Evolutionary conservation across 192 early-diverging fungal genomes (phyloP).

Genomic region (Rhizoclosmatium globosum): DNA sequence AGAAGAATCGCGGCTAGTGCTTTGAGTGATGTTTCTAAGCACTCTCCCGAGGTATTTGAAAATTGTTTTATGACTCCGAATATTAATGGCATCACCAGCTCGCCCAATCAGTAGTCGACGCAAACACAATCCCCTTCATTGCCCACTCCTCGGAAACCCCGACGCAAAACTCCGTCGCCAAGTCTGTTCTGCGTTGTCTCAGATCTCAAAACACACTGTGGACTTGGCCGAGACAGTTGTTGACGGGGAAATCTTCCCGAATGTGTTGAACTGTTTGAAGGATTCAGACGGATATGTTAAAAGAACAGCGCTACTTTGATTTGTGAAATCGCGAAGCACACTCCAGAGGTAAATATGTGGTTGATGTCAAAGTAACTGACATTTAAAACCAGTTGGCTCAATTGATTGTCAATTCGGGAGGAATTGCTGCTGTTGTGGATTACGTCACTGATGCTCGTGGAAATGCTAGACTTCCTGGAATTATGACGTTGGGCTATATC

Average conservation of each 20-base stretch:
- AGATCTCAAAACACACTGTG: conserved; percentile 66
- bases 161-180: conserved; percentile 66
- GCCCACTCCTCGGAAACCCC: conserved; percentile 57
- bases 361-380: background rate
- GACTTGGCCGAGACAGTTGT: conserved; percentile 68
- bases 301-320: conserved; percentile 64
- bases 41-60: conserved; percentile 60
- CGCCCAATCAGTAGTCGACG: conserved; percentile 67
- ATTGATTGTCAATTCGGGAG: conserved; percentile 67
- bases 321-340: conserved; percentile 70
- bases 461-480: conserved; percentile 61
- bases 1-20: conserved; percentile 64
- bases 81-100: conserved; percentile 39
- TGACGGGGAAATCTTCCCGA: conserved; percentile 65
- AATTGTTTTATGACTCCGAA: background rate
- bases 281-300: conserved; percentile 59
- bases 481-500: conserved; percentile 69
- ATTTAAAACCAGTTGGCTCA: conserved; percentile 53
- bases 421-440: conserved; percentile 64
- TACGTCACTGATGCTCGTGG: conserved; percentile 61
- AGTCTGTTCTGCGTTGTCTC: conserved; percentile 62
- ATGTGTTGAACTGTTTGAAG: conserved; percentile 60
- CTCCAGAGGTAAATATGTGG: conserved; percentile 54
- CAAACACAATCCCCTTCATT: conserved; percentile 59
- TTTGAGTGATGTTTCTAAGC: conserved; percentile 63